These are phyloP conservation scores for Rugonectria rugulosa DNA, from an alignment of 2,329 filamentous ascomycete genomes.

Conservation along the genomic window DNA sequence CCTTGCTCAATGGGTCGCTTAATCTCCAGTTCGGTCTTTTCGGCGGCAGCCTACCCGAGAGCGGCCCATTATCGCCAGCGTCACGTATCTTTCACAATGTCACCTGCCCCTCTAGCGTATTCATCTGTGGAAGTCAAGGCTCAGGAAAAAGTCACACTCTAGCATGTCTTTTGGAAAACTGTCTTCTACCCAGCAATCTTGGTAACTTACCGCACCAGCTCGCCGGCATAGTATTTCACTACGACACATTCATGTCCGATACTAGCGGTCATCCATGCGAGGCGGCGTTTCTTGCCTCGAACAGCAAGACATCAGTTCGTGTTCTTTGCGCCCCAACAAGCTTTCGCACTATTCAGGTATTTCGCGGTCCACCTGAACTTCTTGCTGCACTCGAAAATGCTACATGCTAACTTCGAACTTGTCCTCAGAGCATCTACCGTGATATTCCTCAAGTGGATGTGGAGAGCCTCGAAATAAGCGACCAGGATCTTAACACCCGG, in stretches of 20 bases:
- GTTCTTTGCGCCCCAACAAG: constrained; percentile 65
- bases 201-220: constrained; percentile 61
- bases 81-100: constrained; percentile 56
- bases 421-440: too few relatives aligned
- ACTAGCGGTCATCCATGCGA: constrained; percentile 62
- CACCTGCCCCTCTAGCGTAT: constrained; percentile 61
- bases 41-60: too few relatives aligned
- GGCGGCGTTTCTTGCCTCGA: constrained; percentile 61
- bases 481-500: constrained; percentile 60
- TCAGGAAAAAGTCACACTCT: constrained; percentile 71
- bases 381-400: neutral
- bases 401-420: too few relatives aligned
- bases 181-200: constrained; percentile 56
- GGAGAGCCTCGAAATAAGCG: too few relatives aligned
- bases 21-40: too few relatives aligned
- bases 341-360: constrained; percentile 48
- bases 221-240: constrained; percentile 71
- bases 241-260: constrained; percentile 63
- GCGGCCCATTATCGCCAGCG: too few relatives aligned
- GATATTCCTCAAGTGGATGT: too few relatives aligned
- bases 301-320: constrained; percentile 53
- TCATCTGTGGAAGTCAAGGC: constrained; percentile 71
- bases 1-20: too few relatives aligned
- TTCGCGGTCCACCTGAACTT: neutral
- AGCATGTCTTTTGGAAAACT: constrained; percentile 64